phyloP scores from a whole-genome alignment of 345 rosid species.

The Passiflora organensis region DNA sequence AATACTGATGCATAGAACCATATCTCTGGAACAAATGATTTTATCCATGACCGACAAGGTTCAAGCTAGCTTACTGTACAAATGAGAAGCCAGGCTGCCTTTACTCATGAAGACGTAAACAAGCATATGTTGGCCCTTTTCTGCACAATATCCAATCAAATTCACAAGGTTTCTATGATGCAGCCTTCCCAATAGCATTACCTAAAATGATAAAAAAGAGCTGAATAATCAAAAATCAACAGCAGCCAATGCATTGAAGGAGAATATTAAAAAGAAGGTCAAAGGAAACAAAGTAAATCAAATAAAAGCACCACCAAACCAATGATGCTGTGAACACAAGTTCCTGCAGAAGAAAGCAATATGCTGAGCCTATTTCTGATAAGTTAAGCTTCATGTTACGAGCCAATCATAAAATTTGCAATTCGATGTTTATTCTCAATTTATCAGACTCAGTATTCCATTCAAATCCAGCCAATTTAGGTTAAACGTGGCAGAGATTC shows the following conservation, averaged over 20 bases:
- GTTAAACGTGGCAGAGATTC: no score
- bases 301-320: neutral
- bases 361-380: no score
- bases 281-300: neutral
- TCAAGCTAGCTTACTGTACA: slow-evolving; percentile 64
- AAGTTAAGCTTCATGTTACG: no score
- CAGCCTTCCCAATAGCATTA: slow-evolving; percentile 87
- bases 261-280: no score
- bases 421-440: no score
- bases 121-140: slow-evolving; percentile 92
- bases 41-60: slow-evolving; percentile 13
- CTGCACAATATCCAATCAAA: slow-evolving; percentile 94
- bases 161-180: slow-evolving; percentile 96
- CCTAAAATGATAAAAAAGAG: slow-evolving; percentile 36
- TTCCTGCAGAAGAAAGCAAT: no score
- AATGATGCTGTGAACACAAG: neutral
- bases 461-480: no score
- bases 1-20: neutral
- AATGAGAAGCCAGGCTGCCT: slow-evolving; percentile 93
- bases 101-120: slow-evolving; percentile 93
- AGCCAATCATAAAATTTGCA: no score
- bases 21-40: neutral
- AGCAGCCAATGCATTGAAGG: no score
- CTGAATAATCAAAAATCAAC: neutral
- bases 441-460: no score